Evolutionary conservation across 2,329 filamentous ascomycete genomes (phyloP), one percentile per base, ranked within the genome.

Genomic region (Sporothrix pseudoabietina): DNA sequence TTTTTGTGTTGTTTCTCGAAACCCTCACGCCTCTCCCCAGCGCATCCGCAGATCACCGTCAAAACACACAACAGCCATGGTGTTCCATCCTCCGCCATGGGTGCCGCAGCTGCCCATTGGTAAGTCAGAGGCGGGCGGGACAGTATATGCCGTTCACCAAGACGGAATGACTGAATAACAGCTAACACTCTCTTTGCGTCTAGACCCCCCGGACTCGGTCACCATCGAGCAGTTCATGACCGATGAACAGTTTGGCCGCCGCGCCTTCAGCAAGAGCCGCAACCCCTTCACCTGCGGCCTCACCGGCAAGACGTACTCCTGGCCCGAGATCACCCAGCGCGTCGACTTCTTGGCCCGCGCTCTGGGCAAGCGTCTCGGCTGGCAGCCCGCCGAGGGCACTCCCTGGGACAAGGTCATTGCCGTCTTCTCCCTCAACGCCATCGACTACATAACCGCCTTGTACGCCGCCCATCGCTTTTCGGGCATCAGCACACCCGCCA

Each of bases 351-450:
- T 78, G 0, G 61, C 77, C 4, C 72, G 90, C 65, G 88, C 85
- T 26, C 81, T 94, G 26, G 85, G 88, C 26, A 88, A 90, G 77
- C 89, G 92, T 76, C 83, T 94, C 73, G 90, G 88, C 71, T 93
- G 92, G 88, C 79, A 85, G n/a, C 87, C 90, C 1, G 91, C 93
- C 76, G 79, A 88, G 70, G 92, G 90, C 6, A 87, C 88, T 0
- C 91, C 93, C 78, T 94, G 90, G 89, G 91, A 94, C 77, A 94
- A 94, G 81, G 90, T 93, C 26, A 82, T 92, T 59, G 90, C 85
- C 3, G 84, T 94, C 52, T 94, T 92, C 81, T 90, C 89, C 30
- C 80, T 93, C 75, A 96, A 95, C 78, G 91, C 91, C 49, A 80
- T 84, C 75, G 91, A 94, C 80, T 91, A 85, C 65, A 83, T 87